Base-by-base conservation (phyloP, 148 eudicot genomes). In the Fagopyrum tataricum region DNA sequence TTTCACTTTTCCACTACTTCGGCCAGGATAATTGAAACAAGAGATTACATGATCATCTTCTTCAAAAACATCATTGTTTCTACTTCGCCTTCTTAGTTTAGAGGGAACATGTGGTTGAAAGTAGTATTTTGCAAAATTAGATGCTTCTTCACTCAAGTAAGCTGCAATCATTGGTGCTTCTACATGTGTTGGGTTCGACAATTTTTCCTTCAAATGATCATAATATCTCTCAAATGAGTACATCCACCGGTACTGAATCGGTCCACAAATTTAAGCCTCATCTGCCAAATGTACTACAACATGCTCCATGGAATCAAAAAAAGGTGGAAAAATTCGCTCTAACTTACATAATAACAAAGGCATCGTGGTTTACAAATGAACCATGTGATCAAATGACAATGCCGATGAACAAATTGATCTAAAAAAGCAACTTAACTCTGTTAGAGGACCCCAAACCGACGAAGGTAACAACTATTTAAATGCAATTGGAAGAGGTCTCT, bases 271-370 rank as follows among this genome's bases (percentile, higher is more conserved):
- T 67, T 10, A 2, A 23, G 9, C 70, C 26, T 67, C 70, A 23
- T 67, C 7, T 17, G 44, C 8, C 26, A 67, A 67, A 23, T 67
- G 41, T 9, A 67, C 9, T 7, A 10, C 8, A 7, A 67, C 40
- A 39, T 67, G 70, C 70, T 67, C 70, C 70, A 67, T 67, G 7
- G 70, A 26, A 39, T 67, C 70, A 21, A 67, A 67, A 40, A 23
- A 67, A 67, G 43, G 17, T 67, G 43, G 70, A 67, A 58, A 58
- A 20, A 58, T 58, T 12, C 64, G 64, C n/a, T 58, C 18, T 12
- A 46, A 46, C 13, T 46, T 46, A 46, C 49, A 46, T 46, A 46
- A 46, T 46, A 46, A 1, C 13, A 46, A 8, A 13, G 49, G 49
- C 49, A 46, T 12, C 9, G 49, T 46, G 49, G 10, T 13, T 8